Evolutionary conservation across 2,329 filamentous ascomycete species (phyloP).

Genomic region (Cercospora canescens): DNA sequence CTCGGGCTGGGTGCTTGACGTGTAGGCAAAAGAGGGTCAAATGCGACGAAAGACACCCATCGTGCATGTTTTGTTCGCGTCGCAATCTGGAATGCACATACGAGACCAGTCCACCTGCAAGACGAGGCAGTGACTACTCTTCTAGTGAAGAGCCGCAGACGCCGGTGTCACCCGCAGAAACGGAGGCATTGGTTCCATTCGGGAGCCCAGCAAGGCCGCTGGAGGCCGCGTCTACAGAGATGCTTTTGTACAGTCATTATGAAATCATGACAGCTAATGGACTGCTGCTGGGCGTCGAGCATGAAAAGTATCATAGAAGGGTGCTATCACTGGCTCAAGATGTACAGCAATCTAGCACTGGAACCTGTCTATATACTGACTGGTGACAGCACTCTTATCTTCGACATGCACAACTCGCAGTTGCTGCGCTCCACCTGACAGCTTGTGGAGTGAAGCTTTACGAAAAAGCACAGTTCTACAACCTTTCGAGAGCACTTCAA

Average conservation of each 20-base stretch:
- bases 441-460: slow-evolving; percentile 1
- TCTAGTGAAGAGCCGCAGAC: neutral
- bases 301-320: slow-evolving; percentile 9
- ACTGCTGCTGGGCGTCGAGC: slow-evolving; percentile 13
- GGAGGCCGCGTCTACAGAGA: slow-evolving; percentile 1
- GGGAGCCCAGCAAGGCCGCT: neutral
- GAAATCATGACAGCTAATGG: slow-evolving; percentile 14
- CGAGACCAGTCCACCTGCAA: neutral
- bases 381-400: slow-evolving; percentile 11
- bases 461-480: slow-evolving; percentile 9
- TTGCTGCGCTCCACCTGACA: slow-evolving; percentile 13
- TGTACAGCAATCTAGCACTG: neutral
- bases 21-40: slow-evolving; percentile 21
- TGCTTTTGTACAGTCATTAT: slow-evolving; percentile 12
- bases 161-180: neutral
- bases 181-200: neutral
- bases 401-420: slow-evolving; percentile 12
- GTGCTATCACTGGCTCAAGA: slow-evolving; percentile 14
- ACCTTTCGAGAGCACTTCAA: slow-evolving; percentile 11
- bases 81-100: slow-evolving; percentile 5
- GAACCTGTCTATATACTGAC: neutral
- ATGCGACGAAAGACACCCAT: slow-evolving; percentile 14
- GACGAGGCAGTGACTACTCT: neutral
- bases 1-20: slow-evolving; percentile 18
- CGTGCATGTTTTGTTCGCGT: slow-evolving; percentile 9